Conservation (phyloP, 2,329 filamentous ascomycete species). For the Drechmeria coniospora region DNA sequence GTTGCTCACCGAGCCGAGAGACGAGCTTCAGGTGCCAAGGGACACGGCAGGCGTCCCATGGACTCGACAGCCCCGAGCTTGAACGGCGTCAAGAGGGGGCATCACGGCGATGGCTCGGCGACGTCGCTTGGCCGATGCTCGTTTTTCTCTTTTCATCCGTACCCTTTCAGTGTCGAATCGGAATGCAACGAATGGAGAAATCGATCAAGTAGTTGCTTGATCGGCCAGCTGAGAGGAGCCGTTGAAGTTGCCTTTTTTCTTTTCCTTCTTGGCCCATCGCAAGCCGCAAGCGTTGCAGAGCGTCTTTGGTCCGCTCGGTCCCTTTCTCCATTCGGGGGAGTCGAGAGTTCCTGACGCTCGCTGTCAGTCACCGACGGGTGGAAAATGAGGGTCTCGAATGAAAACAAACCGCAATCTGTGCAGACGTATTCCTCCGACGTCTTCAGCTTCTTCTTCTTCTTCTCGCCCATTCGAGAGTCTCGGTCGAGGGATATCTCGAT, state of each 20-base stretch:
- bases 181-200: no score
- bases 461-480: conserved; percentile 54
- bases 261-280: conserved; percentile 66
- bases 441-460: conserved; percentile 83
- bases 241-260: conserved; percentile 36
- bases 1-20: no score
- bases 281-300: conserved; percentile 88
- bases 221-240: conserved; percentile 7
- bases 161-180: no score
- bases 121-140: not conserved
- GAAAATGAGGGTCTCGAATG: not conserved
- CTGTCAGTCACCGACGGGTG: conserved; percentile 1
- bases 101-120: no score
- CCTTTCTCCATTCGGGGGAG: conserved; percentile 92
- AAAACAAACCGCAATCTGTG: conserved; percentile 64
- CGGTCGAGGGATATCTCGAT: conserved; percentile 73
- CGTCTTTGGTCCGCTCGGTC: conserved; percentile 83
- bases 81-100: no score
- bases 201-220: no score
- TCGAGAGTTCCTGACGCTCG: conserved; percentile 52
- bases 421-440: conserved; percentile 81
- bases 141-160: no score
- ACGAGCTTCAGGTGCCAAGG: no score
- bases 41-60: no score
- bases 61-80: no score